Percentiles rank a stretch among this genome's conserved stretches.
These are phyloP conservation scores for Trichomonas tenax DNA, from an alignment of 208 protist genomes.

Conservation along the genomic window DNA sequence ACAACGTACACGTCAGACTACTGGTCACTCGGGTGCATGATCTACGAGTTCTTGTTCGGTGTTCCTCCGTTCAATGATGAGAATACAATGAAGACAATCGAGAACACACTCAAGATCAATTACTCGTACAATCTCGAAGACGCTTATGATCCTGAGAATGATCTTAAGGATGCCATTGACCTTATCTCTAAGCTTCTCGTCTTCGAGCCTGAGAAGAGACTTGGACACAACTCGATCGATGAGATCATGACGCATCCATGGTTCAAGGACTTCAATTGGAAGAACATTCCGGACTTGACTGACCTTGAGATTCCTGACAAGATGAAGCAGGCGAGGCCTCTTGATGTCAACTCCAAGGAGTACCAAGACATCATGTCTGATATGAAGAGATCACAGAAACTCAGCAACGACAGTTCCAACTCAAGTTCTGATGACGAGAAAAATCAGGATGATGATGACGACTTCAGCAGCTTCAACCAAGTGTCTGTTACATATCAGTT, in stretches of 20 bases:
- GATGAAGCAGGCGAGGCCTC: not conserved
- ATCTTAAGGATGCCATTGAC: not conserved
- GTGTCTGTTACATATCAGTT: not conserved
- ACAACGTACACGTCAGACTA: not conserved
- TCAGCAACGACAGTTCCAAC: not conserved
- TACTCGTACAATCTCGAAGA: not conserved
- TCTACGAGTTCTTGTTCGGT: not conserved
- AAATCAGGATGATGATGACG: not conserved
- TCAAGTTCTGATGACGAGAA: not conserved
- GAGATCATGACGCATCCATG: not conserved
- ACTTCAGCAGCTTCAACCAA: not conserved
- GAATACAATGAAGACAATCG: not conserved
- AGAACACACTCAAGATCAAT: not conserved
- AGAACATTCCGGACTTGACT: not conserved
- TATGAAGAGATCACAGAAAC: not conserved
- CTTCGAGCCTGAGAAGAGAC: not conserved
- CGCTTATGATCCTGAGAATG: not conserved
- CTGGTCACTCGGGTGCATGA: not conserved
- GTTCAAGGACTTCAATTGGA: not conserved
- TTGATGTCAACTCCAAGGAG: not conserved
- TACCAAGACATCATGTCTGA: not conserved
- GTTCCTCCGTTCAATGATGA: not conserved
- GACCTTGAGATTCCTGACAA: not conserved
- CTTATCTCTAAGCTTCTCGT: not conserved
- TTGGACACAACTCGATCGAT: not conserved